A percentile compares a stretch with the other conserved stretches of the same genome.
Conservation (phyloP, 345 rosid genomes). For the Eucalyptus pumila region DNA sequence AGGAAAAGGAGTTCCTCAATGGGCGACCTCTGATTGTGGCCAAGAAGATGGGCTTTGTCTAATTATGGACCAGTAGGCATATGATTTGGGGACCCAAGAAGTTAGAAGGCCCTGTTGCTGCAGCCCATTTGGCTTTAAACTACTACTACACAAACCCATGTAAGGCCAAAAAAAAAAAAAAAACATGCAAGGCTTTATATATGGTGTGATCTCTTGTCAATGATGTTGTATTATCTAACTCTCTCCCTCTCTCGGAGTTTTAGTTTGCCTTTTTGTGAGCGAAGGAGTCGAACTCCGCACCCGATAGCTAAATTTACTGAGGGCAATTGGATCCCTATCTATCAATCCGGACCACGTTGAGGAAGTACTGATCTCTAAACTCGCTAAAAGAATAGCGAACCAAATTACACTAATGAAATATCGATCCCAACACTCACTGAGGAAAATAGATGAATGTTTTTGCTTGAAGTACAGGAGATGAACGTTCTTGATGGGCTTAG, state of each 20-base stretch:
- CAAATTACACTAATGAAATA: too few relatives aligned
- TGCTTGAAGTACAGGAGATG: not conserved
- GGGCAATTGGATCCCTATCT: not conserved
- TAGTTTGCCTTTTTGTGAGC: not conserved
- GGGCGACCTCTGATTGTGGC: not conserved
- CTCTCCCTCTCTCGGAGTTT: not conserved
- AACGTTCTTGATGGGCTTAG: not conserved
- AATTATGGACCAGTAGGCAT: not conserved
- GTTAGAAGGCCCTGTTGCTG: not conserved
- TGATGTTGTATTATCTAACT: not conserved
- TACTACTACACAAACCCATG: not conserved
- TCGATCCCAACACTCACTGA: too few relatives aligned
- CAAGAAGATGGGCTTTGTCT: not conserved
- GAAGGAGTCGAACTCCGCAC: not conserved
- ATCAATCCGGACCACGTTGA: not conserved
- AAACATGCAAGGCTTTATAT: not conserved
- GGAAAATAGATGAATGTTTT: too few relatives aligned
- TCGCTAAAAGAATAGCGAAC: too few relatives aligned
- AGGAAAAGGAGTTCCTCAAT: not conserved
- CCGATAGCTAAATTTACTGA: not conserved
- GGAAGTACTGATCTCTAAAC: too few relatives aligned
- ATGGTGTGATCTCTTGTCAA: not conserved
- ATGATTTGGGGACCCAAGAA: not conserved
- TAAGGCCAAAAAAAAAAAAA: not conserved
- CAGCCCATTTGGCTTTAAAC: not conserved